These are phyloP conservation scores for Moesziomyces antarcticus DNA, from an alignment of 1,284 basidiomycete genomes.

Conservation along the genomic window DNA sequence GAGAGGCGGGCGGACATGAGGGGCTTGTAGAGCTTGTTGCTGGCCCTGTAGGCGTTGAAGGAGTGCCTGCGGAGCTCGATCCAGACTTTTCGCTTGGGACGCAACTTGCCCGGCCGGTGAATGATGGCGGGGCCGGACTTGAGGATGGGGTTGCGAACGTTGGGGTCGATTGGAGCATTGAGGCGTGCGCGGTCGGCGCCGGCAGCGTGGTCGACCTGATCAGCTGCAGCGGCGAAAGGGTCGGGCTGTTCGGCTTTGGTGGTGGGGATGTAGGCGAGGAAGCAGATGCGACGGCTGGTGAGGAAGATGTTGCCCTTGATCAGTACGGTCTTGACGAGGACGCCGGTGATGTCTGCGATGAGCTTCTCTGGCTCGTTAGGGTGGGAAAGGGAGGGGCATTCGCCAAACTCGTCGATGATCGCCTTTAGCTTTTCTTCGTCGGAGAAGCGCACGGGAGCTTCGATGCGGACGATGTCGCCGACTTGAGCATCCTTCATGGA, in stretches of 20 bases:
- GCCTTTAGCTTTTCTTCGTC: conserved; percentile 48
- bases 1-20: conserved; percentile 49
- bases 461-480: conserved; percentile 19
- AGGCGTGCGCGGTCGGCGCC: background rate
- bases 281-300: conserved; percentile 58
- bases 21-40: conserved; percentile 59
- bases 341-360: conserved; percentile 39
- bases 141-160: conserved; percentile 43
- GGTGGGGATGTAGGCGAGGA: conserved; percentile 55
- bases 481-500: conserved; percentile 15
- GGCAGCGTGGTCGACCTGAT: background rate
- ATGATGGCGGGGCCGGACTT: conserved; percentile 53
- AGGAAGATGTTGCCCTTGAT: conserved; percentile 58
- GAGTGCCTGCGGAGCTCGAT: conserved; percentile 52
- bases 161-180: conserved; percentile 22
- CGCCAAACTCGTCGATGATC: conserved; percentile 57
- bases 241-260: conserved; percentile 1
- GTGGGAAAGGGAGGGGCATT: conserved; percentile 23
- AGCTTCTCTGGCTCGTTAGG: conserved; percentile 48
- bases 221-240: too few species aligned
- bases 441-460: conserved; percentile 18
- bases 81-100: conserved; percentile 54
- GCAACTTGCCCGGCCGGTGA: conserved; percentile 49
- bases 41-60: conserved; percentile 54
- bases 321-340: conserved; percentile 55